phyloP scores from a whole-genome alignment of 805 yeast species.

The Pichia scutulata region DNA sequence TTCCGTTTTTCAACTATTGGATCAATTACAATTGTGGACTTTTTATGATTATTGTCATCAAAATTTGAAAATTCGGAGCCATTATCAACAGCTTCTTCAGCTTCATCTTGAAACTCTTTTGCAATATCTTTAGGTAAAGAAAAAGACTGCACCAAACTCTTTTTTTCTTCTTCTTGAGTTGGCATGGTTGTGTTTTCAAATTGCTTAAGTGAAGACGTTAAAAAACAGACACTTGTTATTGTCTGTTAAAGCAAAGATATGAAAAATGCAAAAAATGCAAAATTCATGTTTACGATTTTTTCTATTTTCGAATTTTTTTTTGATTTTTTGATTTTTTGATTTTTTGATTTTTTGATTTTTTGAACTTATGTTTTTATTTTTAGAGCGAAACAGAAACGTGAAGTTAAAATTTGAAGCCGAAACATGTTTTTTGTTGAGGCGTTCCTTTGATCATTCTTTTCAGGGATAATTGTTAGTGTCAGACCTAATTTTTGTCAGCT shows the following conservation, averaged over 20 bases:
- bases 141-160: constrained; percentile 6
- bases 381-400: background rate
- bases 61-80: background rate
- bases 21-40: background rate
- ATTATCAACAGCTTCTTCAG: constrained; percentile 2
- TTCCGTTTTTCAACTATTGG: constrained; percentile 17
- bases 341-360: too few relatives aligned
- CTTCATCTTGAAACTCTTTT: constrained; percentile 11
- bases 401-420: background rate
- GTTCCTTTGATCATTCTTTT: too few relatives aligned
- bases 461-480: background rate
- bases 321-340: background rate
- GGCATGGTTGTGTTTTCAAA: background rate
- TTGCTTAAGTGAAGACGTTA: background rate
- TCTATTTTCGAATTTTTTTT: background rate
- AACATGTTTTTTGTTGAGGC: background rate
- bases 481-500: too few relatives aligned
- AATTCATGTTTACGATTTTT: background rate
- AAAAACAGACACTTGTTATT: too few relatives aligned
- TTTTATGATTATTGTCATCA: background rate
- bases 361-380: too few relatives aligned
- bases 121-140: constrained; percentile 20
- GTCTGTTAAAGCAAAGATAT: background rate
- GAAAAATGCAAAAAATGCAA: background rate
- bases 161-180: background rate